Percentiles rank a stretch among this genome's conserved stretches.
Conservation (phyloP, 768 basidiomycete genomes). For the Mycena metata region DNA sequence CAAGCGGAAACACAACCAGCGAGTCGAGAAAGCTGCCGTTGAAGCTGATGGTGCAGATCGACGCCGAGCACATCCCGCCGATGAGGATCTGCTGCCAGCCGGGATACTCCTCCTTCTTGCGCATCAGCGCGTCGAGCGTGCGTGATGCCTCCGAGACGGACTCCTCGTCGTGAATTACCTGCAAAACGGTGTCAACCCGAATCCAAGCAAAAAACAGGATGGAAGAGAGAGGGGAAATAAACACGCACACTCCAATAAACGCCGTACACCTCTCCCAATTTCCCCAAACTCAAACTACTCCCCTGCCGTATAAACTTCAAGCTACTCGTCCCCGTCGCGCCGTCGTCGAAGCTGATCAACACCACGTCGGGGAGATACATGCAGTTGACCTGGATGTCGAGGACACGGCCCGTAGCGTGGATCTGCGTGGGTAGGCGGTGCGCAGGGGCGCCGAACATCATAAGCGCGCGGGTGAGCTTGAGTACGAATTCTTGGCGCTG, state of each 20-base stretch:
- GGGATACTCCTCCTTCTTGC: constrained; percentile 69
- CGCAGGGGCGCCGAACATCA: constrained; percentile 85
- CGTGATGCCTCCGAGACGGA: constrained; percentile 80
- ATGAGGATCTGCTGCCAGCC: constrained; percentile 74
- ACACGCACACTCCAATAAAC: constrained; percentile 79
- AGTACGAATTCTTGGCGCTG: constrained; percentile 87
- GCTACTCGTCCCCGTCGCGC: constrained; percentile 82
- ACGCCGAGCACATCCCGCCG: constrained; percentile 82
- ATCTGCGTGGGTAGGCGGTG: constrained; percentile 89
- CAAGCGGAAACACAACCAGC: constrained; percentile 79
- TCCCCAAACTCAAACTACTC: constrained; percentile 80
- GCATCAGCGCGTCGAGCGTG: constrained; percentile 82
- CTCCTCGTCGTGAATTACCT: constrained; percentile 88
- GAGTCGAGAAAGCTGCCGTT: constrained; percentile 84
- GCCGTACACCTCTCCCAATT: constrained; percentile 76
- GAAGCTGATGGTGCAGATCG: constrained; percentile 82
- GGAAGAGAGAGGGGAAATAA: neutral
- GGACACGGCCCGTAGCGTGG: constrained; percentile 80
- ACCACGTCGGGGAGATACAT: constrained; percentile 83
- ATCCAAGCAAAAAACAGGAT: neutral
- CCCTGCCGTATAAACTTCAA: constrained; percentile 84
- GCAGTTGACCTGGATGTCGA: constrained; percentile 79
- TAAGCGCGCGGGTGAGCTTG: constrained; percentile 87
- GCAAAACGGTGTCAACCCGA: constrained; percentile 6
- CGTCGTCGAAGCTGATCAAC: constrained; percentile 87